Evolutionary conservation across 768 basidiomycete genomes (phyloP).

Genomic region (Phylloporus sp.): DNA sequence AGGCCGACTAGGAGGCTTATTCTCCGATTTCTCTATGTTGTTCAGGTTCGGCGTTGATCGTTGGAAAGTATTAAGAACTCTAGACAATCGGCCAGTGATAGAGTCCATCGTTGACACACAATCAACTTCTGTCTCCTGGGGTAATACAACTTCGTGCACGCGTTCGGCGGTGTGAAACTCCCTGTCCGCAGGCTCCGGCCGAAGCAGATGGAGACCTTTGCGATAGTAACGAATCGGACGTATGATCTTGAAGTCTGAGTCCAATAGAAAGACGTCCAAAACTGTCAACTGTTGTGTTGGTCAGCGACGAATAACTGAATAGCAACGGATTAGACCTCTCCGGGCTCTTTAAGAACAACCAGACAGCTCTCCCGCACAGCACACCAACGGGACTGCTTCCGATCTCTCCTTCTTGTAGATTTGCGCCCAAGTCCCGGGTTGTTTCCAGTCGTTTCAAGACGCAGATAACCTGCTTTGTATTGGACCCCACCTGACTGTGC

Average conservation of each 20-base stretch:
- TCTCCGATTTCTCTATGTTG: conserved; percentile 5
- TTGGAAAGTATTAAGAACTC: conserved; percentile 37
- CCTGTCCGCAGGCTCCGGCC: conserved; percentile 31
- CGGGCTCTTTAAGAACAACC: conserved; percentile 80
- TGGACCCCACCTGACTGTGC: conserved; percentile 84
- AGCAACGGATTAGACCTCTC: conserved; percentile 52
- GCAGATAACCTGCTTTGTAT: conserved; percentile 85
- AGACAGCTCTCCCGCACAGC: conserved; percentile 89
- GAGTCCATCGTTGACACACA: conserved; percentile 43
- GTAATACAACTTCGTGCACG: conserved; percentile 16
- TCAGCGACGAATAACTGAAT: background rate
- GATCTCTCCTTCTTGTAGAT: conserved; percentile 52
- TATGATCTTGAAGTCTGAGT: conserved; percentile 82
- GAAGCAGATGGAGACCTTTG: conserved; percentile 70
- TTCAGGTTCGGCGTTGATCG: conserved; percentile 11
- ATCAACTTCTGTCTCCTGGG: conserved; percentile 30
- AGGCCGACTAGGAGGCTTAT: background rate
- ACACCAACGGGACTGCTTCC: conserved; percentile 79
- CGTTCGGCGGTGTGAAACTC: conserved; percentile 19
- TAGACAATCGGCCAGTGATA: conserved; percentile 43
- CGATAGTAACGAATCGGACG: conserved; percentile 88
- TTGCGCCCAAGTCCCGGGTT: conserved; percentile 61
- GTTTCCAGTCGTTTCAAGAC: conserved; percentile 48
- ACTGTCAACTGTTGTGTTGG: conserved; percentile 52
- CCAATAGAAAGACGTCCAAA: conserved; percentile 92